Conservation (phyloP, 2,329 filamentous ascomycete species). For the Sporothrix humicola region DNA sequence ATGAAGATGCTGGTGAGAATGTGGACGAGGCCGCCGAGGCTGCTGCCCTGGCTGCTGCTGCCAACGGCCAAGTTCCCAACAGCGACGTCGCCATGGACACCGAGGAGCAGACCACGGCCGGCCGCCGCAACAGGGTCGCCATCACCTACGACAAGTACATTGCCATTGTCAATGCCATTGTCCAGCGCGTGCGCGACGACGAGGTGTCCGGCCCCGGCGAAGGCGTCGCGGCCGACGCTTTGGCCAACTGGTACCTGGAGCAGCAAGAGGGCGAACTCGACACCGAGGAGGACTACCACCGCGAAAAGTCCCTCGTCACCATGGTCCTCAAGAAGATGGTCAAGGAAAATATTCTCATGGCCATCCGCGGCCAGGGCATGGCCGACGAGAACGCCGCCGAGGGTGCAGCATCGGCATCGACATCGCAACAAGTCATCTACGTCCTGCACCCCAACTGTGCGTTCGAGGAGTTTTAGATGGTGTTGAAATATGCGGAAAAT, state of each 20-base stretch:
- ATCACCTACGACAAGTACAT: slow-evolving; percentile 97
- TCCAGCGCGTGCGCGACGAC: slow-evolving; percentile 82
- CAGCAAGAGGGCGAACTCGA: slow-evolving; percentile 83
- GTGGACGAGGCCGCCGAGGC: slow-evolving; percentile 27
- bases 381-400: slow-evolving; percentile 47
- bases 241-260: slow-evolving; percentile 90
- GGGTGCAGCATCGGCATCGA: slow-evolving; percentile 46
- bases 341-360: slow-evolving; percentile 90
- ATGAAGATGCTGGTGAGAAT: slow-evolving; percentile 62
- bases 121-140: slow-evolving; percentile 68
- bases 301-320: slow-evolving; percentile 72
- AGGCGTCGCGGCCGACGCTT: slow-evolving; percentile 80
- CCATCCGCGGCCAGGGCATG: slow-evolving; percentile 69
- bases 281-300: slow-evolving; percentile 79
- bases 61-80: slow-evolving; percentile 53
- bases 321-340: slow-evolving; percentile 97
- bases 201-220: slow-evolving; percentile 74
- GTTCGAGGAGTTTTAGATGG: slow-evolving; percentile 65
- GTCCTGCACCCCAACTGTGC: slow-evolving; percentile 94
- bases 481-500: neutral
- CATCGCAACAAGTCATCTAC: slow-evolving; percentile 68
- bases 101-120: slow-evolving; percentile 44
- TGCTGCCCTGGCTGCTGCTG: slow-evolving; percentile 27
- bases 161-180: slow-evolving; percentile 83
- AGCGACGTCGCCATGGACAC: slow-evolving; percentile 53